phyloP scores from a whole-genome alignment of 1,284 basidiomycete species.

The Phenoliferia sp. region DNA sequence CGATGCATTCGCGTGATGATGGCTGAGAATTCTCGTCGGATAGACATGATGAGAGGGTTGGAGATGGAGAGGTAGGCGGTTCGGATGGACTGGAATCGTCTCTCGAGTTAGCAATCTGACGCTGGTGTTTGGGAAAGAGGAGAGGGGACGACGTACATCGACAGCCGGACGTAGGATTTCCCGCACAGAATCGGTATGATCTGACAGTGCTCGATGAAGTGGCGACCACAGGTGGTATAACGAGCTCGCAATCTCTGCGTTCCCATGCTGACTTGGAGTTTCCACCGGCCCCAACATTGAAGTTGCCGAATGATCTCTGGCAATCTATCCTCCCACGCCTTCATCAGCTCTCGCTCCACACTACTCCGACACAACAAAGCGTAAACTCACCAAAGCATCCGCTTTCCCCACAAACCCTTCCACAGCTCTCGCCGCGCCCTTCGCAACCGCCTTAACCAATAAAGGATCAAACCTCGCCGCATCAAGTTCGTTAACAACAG shows the following conservation, averaged over 20 bases:
- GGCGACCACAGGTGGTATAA: slow-evolving; percentile 70
- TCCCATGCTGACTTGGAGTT: slow-evolving; percentile 68
- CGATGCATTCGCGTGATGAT: slow-evolving; percentile 77
- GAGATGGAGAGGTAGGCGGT: slow-evolving; percentile 59
- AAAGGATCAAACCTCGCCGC: slow-evolving; percentile 88
- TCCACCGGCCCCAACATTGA: slow-evolving; percentile 69
- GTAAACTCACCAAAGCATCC: slow-evolving; percentile 60
- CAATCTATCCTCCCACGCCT: slow-evolving; percentile 50
- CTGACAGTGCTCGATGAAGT: slow-evolving; percentile 62
- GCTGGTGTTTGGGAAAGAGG: background rate
- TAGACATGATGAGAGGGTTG: slow-evolving; percentile 64
- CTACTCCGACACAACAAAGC: background rate
- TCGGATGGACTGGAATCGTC: slow-evolving; percentile 53
- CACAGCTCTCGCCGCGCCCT: slow-evolving; percentile 61
- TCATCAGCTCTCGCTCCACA: background rate
- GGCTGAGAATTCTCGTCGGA: slow-evolving; percentile 69
- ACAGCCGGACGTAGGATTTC: slow-evolving; percentile 59
- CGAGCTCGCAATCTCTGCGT: slow-evolving; percentile 69
- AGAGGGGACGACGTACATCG: slow-evolving; percentile 49
- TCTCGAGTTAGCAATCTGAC: background rate
- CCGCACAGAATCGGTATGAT: slow-evolving; percentile 62
- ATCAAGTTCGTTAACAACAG: slow-evolving; percentile 83
- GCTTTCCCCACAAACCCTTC: slow-evolving; percentile 59
- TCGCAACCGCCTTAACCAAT: slow-evolving; percentile 70
- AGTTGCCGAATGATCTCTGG: slow-evolving; percentile 69